These are phyloP conservation scores for Globisporangium parvum DNA, from an alignment of 352 stramenopile genomes.

Conservation along the genomic window DNA sequence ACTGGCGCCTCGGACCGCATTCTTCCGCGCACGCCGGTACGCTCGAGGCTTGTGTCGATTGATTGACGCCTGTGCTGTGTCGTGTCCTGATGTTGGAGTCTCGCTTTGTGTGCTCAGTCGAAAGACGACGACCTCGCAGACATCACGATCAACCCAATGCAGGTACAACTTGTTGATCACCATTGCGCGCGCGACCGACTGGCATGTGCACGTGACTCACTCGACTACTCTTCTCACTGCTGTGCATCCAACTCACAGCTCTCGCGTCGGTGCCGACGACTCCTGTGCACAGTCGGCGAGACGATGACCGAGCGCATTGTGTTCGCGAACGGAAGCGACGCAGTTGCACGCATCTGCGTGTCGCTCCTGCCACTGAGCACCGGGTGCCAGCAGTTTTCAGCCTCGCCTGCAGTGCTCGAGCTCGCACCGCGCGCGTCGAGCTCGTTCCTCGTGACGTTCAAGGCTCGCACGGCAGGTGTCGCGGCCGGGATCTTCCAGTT, in stretches of 20 bases:
- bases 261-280: conserved; percentile 49
- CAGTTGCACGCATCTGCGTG: conserved; percentile 60
- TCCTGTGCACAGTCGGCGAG: conserved; percentile 67
- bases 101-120: neutral
- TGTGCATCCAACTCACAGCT: conserved; percentile 19
- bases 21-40: conserved; percentile 2
- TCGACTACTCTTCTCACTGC: neutral
- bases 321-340: conserved; percentile 63
- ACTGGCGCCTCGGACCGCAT: neutral
- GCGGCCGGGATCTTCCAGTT: conserved; percentile 86
- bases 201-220: neutral
- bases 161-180: conserved; percentile 1
- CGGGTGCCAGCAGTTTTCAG: conserved; percentile 79
- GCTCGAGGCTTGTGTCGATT: neutral
- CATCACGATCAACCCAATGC: conserved; percentile 12
- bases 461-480: conserved; percentile 44
- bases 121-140: conserved; percentile 7
- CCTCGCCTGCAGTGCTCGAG: conserved; percentile 73
- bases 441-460: conserved; percentile 67
- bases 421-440: conserved; percentile 47
- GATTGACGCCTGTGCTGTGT: neutral
- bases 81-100: neutral
- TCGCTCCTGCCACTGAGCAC: conserved; percentile 76
- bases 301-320: conserved; percentile 68
- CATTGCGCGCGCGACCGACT: neutral